A percentile compares a stretch with the other conserved stretches of the same genome.
Evolutionary conservation across 2,329 filamentous ascomycete genomes (phyloP).

Genomic region (Ophiostoma sp.): DNA sequence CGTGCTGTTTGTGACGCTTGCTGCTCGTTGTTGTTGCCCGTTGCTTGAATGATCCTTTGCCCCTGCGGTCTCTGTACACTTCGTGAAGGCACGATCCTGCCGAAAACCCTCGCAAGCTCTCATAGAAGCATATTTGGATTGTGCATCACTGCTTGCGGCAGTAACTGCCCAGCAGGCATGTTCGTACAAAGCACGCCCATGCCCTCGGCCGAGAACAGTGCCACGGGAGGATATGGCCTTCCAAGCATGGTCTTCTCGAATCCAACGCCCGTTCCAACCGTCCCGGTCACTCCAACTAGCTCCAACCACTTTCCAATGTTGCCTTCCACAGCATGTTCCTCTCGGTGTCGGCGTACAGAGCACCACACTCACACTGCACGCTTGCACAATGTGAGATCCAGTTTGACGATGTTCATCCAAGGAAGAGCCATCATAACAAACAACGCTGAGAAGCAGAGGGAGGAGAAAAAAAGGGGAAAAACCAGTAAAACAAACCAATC

Average conservation of each 20-base stretch:
- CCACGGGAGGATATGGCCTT: background rate
- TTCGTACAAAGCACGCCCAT: constrained; percentile 1
- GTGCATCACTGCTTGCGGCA: constrained; percentile 14
- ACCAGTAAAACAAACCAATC: constrained; percentile 33
- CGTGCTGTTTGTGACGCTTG: background rate
- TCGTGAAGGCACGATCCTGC: background rate
- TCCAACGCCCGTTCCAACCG: background rate
- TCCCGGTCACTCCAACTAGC: background rate
- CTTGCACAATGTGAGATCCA: background rate
- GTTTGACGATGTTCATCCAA: background rate
- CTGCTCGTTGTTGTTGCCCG: background rate
- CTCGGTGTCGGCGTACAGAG: background rate
- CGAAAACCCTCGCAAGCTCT: background rate
- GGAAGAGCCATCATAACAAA: background rate
- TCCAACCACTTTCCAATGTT: background rate
- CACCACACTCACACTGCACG: background rate
- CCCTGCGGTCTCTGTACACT: background rate
- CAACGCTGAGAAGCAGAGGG: background rate
- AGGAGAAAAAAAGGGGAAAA: background rate
- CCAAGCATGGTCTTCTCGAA: background rate
- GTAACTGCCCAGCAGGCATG: background rate
- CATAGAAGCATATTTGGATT: constrained; percentile 2
- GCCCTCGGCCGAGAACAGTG: constrained; percentile 14
- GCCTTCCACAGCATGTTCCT: constrained; percentile 11
- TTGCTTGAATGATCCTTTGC: background rate